Evolutionary conservation across 345 rosid species (phyloP), one percentile per base, ranked within the genome.

Genomic region (Eucalyptus erythrocorys): DNA sequence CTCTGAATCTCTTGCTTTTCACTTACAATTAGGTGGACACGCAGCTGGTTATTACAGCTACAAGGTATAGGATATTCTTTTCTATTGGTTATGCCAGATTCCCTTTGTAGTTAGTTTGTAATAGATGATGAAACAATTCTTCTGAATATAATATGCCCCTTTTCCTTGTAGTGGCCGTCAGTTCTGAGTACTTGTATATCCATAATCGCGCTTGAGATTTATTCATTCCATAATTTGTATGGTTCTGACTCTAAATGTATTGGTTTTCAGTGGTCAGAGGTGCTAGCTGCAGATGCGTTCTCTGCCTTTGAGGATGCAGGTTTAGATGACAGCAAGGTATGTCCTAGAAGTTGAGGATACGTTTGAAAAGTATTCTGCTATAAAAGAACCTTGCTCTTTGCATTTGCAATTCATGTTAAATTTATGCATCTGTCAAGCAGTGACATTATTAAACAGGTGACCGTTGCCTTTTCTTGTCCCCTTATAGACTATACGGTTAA

Each of bases 31-130:
- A 96, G 99, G 98, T 59, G 98, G 97, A 89, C 96, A 97, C 90
- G 98, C 99, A 86, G 98, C 99, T 91, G 99, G 99, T 88, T 97
- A 97, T 90, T 97, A 97, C 92, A 95, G 99, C 88, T 97, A 97
- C 93, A 95, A 96, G 99, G 99, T 96, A 92, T 24, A 45, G 61
- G 32, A 88, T n/a, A 64, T 64, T 82, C 26, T 80, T 51, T 64
- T 91, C 55, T 85, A 37, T 47, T 55, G 45, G 42, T 47, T 26
- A 19, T 14, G 19, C 49, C 10, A 14, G 85, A 43, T 81, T 6
- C 30, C 37, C 22, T 48, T 43, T 9, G 40, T 84, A 32, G 32
- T 26, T 84, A 13, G 21, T 43, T 84, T 27, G 43, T 81, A 64
- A 81, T 64, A 64, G 71, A 64, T 64, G 19, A 64, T 64, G 71